These are phyloP conservation scores for Myxozyma kluyveri DNA, from an alignment of 805 yeast species.

Conservation along the genomic window DNA sequence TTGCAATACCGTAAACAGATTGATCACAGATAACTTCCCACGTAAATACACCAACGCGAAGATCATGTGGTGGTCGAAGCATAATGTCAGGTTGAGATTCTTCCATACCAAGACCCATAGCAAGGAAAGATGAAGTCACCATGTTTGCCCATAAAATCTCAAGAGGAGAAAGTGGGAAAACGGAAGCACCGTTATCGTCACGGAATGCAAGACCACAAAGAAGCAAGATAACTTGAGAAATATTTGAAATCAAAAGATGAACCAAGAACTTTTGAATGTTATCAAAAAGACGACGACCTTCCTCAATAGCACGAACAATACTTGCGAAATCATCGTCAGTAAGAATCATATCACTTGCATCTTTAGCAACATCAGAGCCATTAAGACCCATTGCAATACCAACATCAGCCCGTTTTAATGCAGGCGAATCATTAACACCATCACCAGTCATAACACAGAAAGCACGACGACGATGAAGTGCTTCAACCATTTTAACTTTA, in stretches of 20 bases:
- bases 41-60: slow-evolving; percentile 58
- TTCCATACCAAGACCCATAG: slow-evolving; percentile 78
- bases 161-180: slow-evolving; percentile 78
- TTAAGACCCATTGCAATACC: slow-evolving; percentile 83
- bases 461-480: slow-evolving; percentile 60
- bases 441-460: slow-evolving; percentile 82
- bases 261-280: slow-evolving; percentile 76
- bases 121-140: slow-evolving; percentile 77
- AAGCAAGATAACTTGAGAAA: slow-evolving; percentile 65
- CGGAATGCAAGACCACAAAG: slow-evolving; percentile 72
- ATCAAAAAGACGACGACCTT: slow-evolving; percentile 74
- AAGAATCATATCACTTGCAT: slow-evolving; percentile 74
- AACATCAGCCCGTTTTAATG: slow-evolving; percentile 71
- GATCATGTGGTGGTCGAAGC: slow-evolving; percentile 62
- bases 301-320: slow-evolving; percentile 75
- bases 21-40: slow-evolving; percentile 67
- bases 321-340: slow-evolving; percentile 78
- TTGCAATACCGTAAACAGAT: slow-evolving; percentile 65
- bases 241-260: slow-evolving; percentile 70
- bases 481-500: slow-evolving; percentile 77
- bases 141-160: slow-evolving; percentile 79
- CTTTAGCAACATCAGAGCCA: slow-evolving; percentile 81
- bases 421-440: slow-evolving; percentile 80
- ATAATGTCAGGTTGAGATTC: slow-evolving; percentile 62
- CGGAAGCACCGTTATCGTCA: slow-evolving; percentile 63